phyloP scores from a whole-genome alignment of 805 yeast species.

The Metschnikowia cubensis region DNA sequence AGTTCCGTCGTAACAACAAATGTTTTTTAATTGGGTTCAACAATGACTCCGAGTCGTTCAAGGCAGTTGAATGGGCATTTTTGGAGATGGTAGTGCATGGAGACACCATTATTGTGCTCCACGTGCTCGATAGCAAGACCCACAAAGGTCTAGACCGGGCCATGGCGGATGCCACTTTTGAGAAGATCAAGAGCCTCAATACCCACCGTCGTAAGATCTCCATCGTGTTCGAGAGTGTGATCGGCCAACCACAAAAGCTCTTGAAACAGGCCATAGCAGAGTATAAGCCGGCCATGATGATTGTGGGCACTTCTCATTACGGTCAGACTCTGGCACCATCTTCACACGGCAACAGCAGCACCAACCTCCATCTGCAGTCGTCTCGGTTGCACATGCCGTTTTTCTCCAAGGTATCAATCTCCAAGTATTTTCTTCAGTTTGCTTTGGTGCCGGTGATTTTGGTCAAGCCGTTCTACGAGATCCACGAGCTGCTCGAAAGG shows the following conservation, averaged over 20 bases:
- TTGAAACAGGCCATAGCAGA: conserved; percentile 39
- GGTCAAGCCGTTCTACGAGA: conserved; percentile 37
- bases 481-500: conserved; percentile 25
- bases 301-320: conserved; percentile 39
- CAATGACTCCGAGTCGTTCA: conserved; percentile 33
- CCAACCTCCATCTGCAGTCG: conserved; percentile 2
- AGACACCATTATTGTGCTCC: conserved; percentile 39
- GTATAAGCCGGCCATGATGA: conserved; percentile 44
- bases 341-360: conserved; percentile 1
- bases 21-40: conserved; percentile 39
- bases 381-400: conserved; percentile 21
- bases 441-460: conserved; percentile 44
- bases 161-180: conserved; percentile 26
- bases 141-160: conserved; percentile 26
- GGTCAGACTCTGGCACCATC: conserved; percentile 12
- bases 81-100: conserved; percentile 43
- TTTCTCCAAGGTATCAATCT: conserved; percentile 32
- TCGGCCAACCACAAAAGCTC: conserved; percentile 39
- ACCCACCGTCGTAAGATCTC: conserved; percentile 33
- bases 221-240: conserved; percentile 37
- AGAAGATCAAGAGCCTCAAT: conserved; percentile 32
- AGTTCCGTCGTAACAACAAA: conserved; percentile 42
- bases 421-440: conserved; percentile 39
- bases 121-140: conserved; percentile 37
- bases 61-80: conserved; percentile 43